These are phyloP conservation scores for Agarophyton chilense DNA, from an alignment of 23 red algal species.

Conservation along the genomic window DNA sequence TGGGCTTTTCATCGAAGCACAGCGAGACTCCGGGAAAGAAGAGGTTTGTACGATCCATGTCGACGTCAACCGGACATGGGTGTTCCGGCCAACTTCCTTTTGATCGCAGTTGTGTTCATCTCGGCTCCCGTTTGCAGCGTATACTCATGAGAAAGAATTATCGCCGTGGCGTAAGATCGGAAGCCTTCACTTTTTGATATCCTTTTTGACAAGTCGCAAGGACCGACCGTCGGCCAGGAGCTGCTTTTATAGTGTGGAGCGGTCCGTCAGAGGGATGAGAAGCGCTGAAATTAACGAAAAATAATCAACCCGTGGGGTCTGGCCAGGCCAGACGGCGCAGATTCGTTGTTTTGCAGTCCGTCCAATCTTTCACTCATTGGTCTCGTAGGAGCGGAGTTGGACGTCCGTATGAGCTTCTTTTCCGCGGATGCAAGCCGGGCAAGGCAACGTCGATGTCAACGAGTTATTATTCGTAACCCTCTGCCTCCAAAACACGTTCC, in stretches of 20 bases:
- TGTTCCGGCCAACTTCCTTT: constrained; percentile 36
- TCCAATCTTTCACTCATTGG: too few relatives aligned
- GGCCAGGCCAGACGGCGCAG: too few relatives aligned
- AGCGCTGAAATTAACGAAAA: constrained; percentile 3
- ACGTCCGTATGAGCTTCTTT: too few relatives aligned
- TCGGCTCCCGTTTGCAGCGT: constrained; percentile 49
- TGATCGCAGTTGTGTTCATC: constrained; percentile 33
- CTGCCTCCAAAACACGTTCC: too few relatives aligned
- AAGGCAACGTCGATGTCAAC: too few relatives aligned
- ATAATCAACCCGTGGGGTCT: neutral
- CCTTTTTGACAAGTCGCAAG: constrained; percentile 2
- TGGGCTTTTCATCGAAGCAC: too few relatives aligned
- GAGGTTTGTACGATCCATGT: constrained; percentile 40
- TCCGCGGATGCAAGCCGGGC: too few relatives aligned
- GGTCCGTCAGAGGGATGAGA: neutral
- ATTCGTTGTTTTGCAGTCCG: too few relatives aligned
- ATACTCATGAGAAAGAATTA: neutral
- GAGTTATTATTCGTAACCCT: too few relatives aligned
- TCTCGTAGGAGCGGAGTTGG: too few relatives aligned
- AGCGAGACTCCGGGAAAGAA: neutral
- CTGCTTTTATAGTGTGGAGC: neutral
- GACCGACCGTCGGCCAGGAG: neutral
- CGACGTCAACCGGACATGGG: constrained; percentile 38
- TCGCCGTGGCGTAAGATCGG: constrained; percentile 55
- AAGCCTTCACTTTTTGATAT: constrained; percentile 59